Conservation (phyloP, 2,329 filamentous ascomycete genomes). For the Alternaria sp. region DNA sequence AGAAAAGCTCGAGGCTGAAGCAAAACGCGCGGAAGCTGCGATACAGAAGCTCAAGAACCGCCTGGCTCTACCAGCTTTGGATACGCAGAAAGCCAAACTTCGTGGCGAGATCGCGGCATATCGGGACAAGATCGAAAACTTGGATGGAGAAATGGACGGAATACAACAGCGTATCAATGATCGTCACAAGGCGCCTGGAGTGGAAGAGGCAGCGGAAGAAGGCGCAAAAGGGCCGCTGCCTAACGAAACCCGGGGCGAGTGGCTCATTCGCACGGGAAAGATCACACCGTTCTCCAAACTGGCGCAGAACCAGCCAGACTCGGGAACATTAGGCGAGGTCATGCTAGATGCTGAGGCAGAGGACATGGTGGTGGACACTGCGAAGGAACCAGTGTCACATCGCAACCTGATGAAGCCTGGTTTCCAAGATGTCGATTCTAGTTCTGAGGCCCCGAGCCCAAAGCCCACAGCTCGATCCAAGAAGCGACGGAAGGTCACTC, state of each 20-base stretch:
- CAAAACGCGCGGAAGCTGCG: slow-evolving; percentile 71
- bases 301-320: slow-evolving; percentile 68
- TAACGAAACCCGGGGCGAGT: slow-evolving; percentile 86
- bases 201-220: slow-evolving; percentile 52
- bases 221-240: slow-evolving; percentile 69
- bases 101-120: slow-evolving; percentile 72
- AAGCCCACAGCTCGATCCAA: slow-evolving; percentile 40
- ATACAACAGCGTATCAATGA: slow-evolving; percentile 83
- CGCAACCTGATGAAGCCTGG: slow-evolving; percentile 59
- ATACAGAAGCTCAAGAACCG: slow-evolving; percentile 67
- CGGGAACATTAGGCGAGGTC: slow-evolving; percentile 77
- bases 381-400: slow-evolving; percentile 55
- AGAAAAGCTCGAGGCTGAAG: slow-evolving; percentile 60
- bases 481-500: slow-evolving; percentile 49
- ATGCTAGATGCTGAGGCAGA: slow-evolving; percentile 85
- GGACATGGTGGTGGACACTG: slow-evolving; percentile 57
- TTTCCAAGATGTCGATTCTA: slow-evolving; percentile 48
- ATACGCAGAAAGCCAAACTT: slow-evolving; percentile 65
- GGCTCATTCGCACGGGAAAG: slow-evolving; percentile 92
- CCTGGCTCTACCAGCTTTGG: slow-evolving; percentile 62
- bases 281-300: slow-evolving; percentile 94
- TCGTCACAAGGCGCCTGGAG: slow-evolving; percentile 67
- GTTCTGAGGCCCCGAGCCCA: slow-evolving; percentile 45
- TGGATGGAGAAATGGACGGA: slow-evolving; percentile 77
- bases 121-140: slow-evolving; percentile 68